Conservation (phyloP, 352 stramenopile species). For the Phytopythium sindhum region DNA sequence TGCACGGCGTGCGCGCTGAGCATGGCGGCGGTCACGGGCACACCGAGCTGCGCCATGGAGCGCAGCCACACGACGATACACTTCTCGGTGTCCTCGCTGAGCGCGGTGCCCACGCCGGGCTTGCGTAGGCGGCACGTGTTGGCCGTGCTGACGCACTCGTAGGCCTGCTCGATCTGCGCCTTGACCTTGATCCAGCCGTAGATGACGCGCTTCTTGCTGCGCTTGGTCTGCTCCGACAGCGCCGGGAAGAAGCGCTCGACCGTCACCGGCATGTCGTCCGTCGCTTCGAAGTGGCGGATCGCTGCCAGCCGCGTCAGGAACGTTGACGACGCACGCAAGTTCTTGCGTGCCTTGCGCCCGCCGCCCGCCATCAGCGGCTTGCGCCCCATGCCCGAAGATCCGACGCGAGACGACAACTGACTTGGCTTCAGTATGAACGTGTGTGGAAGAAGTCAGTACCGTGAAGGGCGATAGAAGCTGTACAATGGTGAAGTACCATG, state of each 20-base stretch:
- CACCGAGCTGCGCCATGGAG: constrained; percentile 22
- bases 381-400: constrained; percentile 15
- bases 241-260: constrained; percentile 28
- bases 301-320: constrained; percentile 29
- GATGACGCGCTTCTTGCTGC: constrained; percentile 36
- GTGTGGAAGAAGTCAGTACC: too few species aligned
- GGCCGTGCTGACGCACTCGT: constrained; percentile 27
- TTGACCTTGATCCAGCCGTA: constrained; percentile 31
- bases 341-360: constrained; percentile 29
- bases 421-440: neutral
- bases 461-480: too few species aligned
- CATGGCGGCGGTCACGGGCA: constrained; percentile 27
- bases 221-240: constrained; percentile 20
- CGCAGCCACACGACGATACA: constrained; percentile 35
- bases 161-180: constrained; percentile 32
- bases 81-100: constrained; percentile 32
- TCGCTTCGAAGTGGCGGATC: constrained; percentile 27
- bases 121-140: constrained; percentile 30
- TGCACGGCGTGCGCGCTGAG: constrained; percentile 27
- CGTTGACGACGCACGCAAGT: constrained; percentile 27
- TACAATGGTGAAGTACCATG: too few species aligned
- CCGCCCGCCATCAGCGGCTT: constrained; percentile 20
- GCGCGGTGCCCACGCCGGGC: constrained; percentile 17
- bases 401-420: neutral
- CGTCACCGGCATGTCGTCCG: constrained; percentile 20